These are phyloP conservation scores for Salix suchowensis DNA, from an alignment of 345 rosid species.

Conservation along the genomic window DNA sequence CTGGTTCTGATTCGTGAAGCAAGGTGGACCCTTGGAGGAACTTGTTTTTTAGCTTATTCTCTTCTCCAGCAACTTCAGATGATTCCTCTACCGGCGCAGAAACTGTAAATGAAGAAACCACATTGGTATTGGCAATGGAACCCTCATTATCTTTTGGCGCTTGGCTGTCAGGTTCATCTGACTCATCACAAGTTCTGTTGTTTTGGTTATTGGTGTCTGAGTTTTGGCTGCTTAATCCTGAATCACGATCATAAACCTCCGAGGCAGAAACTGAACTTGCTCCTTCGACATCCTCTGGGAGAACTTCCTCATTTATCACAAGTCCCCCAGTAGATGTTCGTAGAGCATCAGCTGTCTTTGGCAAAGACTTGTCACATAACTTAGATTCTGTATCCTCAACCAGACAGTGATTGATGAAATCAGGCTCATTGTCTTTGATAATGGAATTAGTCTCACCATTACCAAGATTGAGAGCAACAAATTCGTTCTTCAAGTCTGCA, in stretches of 20 bases:
- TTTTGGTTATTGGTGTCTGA: not conserved
- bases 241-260: conserved; percentile 7
- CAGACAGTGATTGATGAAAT: not conserved
- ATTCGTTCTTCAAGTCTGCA: conserved; percentile 17
- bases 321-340: conserved; percentile 8
- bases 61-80: conserved; percentile 27
- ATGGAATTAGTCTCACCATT: conserved; percentile 3
- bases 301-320: conserved; percentile 3
- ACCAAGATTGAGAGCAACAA: conserved; percentile 13
- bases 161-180: conserved; percentile 16
- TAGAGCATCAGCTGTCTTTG: conserved; percentile 10
- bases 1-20: conserved; percentile 21
- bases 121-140: not conserved
- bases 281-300: not conserved
- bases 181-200: conserved; percentile 21
- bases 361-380: conserved; percentile 7
- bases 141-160: not conserved
- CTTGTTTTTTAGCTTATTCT: conserved; percentile 10
- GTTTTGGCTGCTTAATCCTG: not conserved
- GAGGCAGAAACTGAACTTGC: conserved; percentile 9
- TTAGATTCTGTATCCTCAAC: conserved; percentile 3
- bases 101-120: conserved; percentile 6
- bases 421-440: conserved; percentile 8
- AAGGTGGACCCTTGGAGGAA: conserved; percentile 13
- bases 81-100: conserved; percentile 9